A percentile compares a stretch with the other conserved stretches of the same genome.
Conservation (phyloP, 2,329 filamentous ascomycete species). For the Ramularia endophylla region DNA sequence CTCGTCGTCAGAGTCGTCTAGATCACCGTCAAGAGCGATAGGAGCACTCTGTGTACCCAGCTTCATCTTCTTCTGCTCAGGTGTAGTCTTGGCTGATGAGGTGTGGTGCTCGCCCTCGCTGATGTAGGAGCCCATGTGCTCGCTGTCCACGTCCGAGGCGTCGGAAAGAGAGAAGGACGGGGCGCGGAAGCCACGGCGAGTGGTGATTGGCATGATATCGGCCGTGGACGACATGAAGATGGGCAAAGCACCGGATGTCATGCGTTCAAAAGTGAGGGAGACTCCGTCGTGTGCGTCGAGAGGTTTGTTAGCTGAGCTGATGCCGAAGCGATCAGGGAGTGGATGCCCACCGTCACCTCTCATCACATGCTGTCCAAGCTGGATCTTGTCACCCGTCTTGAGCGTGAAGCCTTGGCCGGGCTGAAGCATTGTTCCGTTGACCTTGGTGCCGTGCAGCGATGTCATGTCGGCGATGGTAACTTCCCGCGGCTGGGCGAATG, state of each 20-base stretch:
- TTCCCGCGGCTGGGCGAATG: constrained; percentile 6
- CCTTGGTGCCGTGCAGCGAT: constrained; percentile 31
- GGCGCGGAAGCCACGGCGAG: constrained; percentile 16
- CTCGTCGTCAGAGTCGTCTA: constrained; percentile 18
- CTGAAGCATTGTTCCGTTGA: constrained; percentile 28
- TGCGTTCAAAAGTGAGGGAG: constrained; percentile 16
- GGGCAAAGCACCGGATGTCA: constrained; percentile 4
- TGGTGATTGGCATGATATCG: neutral
- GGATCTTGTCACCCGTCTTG: constrained; percentile 25
- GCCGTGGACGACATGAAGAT: no score
- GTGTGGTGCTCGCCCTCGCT: constrained; percentile 9
- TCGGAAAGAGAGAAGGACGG: constrained; percentile 20
- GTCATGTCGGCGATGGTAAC: constrained; percentile 28
- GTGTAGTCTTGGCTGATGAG: constrained; percentile 26
- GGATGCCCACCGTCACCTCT: constrained; percentile 20
- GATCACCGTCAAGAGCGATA: constrained; percentile 16
- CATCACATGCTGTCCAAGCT: constrained; percentile 27
- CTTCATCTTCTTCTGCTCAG: constrained; percentile 20
- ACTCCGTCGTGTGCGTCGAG: constrained; percentile 25
- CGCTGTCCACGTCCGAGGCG: constrained; percentile 20
- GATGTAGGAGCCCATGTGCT: constrained; percentile 14
- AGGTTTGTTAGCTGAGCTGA: constrained; percentile 2
- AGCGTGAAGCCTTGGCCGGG: constrained; percentile 15
- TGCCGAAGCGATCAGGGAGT: neutral
- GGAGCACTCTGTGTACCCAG: constrained; percentile 20